Evolutionary conservation across 768 basidiomycete species (phyloP).

Genomic region (Pleurotus djamor): DNA sequence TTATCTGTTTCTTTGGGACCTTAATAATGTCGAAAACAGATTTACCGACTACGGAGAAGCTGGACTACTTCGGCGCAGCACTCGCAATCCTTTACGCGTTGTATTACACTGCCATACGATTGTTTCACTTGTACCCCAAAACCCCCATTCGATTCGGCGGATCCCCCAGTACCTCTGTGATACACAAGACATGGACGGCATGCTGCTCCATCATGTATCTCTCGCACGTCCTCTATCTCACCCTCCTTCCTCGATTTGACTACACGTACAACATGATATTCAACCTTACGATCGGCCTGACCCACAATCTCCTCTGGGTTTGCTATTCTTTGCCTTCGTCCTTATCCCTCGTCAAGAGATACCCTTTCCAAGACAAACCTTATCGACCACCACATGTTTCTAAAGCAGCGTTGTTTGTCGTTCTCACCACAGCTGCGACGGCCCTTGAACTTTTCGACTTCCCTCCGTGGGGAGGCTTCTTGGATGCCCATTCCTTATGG

Average conservation of each 20-base stretch:
- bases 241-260: conserved; percentile 76
- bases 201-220: conserved; percentile 56
- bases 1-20: conserved; percentile 2
- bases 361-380: conserved; percentile 47
- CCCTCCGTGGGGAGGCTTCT: conserved; percentile 65
- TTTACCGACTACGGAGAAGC: conserved; percentile 75
- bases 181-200: conserved; percentile 39
- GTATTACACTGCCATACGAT: conserved; percentile 73
- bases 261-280: conserved; percentile 93
- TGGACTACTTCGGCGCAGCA: conserved; percentile 96
- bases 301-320: conserved; percentile 83
- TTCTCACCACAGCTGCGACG: conserved; percentile 71
- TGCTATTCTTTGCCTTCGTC: conserved; percentile 60
- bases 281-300: conserved; percentile 72
- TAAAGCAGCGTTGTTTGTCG: conserved; percentile 59
- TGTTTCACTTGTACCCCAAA: conserved; percentile 70
- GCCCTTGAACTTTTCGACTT: conserved; percentile 91
- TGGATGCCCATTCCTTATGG: conserved; percentile 95
- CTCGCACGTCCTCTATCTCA: conserved; percentile 78
- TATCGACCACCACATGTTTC: conserved; percentile 58
- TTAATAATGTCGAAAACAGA: conserved; percentile 44
- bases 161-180: conserved; percentile 12
- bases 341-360: conserved; percentile 47
- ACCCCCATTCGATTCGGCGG: conserved; percentile 23
- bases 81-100: conserved; percentile 79